Evolutionary conservation across 129 eudicot species (phyloP).

Genomic region (Flaveria robusta): DNA sequence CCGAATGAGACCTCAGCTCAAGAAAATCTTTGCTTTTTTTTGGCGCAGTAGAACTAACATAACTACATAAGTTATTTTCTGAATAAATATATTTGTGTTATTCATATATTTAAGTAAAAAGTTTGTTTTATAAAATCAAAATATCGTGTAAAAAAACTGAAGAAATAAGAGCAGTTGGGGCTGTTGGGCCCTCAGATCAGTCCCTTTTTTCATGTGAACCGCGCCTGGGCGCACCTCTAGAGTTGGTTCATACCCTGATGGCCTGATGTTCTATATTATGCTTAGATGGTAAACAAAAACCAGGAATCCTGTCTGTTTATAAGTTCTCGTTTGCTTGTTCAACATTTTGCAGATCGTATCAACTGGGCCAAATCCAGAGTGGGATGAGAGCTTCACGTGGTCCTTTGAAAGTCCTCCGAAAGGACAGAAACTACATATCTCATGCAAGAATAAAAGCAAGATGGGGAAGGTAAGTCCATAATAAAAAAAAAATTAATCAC

Average conservation of each 20-base stretch:
- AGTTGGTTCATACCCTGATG: neutral
- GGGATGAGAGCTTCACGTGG: constrained; percentile 96
- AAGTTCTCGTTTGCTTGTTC: constrained; percentile 20
- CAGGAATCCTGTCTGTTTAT: neutral
- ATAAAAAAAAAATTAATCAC: neutral
- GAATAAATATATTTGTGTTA: no score
- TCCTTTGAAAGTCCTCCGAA: constrained; percentile 98
- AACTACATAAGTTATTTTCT: no score
- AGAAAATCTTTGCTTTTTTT: no score
- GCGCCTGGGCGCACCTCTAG: neutral
- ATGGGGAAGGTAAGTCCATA: constrained; percentile 90
- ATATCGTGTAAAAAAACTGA: neutral
- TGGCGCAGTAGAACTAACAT: no score
- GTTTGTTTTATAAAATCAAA: neutral
- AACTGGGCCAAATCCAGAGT: constrained; percentile 92
- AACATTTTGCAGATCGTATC: constrained; percentile 67
- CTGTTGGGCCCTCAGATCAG: no score
- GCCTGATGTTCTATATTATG: neutral
- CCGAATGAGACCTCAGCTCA: no score
- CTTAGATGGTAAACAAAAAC: neutral
- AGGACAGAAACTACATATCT: constrained; percentile 96
- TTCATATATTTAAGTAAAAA: neutral
- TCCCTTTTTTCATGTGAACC: neutral
- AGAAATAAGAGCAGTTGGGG: neutral
- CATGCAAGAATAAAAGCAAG: constrained; percentile 99